Evolutionary conservation across 2,329 filamentous ascomycete species (phyloP).

Genomic region (Colletotrichum limetticola): DNA sequence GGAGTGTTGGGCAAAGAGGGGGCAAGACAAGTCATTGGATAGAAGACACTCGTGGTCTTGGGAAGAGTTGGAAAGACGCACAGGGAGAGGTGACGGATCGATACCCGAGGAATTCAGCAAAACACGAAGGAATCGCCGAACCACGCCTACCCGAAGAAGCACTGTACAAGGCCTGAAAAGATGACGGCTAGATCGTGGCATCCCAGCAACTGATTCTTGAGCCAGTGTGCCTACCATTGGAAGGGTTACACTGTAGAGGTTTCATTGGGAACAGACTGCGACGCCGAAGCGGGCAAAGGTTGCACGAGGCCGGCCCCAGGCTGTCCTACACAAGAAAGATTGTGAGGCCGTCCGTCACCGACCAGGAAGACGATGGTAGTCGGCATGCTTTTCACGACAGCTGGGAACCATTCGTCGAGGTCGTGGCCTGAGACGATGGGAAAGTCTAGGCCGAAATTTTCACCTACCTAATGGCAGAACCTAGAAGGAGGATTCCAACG

Average conservation of each 20-base stretch:
- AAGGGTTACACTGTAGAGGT: background rate
- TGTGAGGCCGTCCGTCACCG: background rate
- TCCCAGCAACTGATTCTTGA: background rate
- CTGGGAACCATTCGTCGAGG: background rate
- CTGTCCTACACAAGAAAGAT: background rate
- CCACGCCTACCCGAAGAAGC: background rate
- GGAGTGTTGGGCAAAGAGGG: conserved; percentile 96
- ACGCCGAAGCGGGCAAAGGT: background rate
- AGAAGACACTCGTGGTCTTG: conserved; percentile 35
- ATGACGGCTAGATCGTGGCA: conserved; percentile 14
- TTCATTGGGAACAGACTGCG: background rate
- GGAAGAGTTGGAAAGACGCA: conserved; percentile 23
- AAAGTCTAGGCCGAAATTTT: background rate
- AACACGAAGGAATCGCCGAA: background rate
- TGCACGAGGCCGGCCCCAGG: background rate
- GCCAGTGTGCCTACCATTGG: background rate
- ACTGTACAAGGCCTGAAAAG: background rate
- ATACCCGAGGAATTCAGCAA: conserved; percentile 26
- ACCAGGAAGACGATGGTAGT: background rate
- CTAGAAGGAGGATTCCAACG: background rate
- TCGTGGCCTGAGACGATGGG: background rate
- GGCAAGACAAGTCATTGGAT: conserved; percentile 83
- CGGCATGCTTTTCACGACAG: background rate
- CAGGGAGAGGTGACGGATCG: conserved; percentile 16
- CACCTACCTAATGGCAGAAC: background rate